Conservation (phyloP, 2,329 filamentous ascomycete genomes). For the Pseudogymnoascus sp. region DNA sequence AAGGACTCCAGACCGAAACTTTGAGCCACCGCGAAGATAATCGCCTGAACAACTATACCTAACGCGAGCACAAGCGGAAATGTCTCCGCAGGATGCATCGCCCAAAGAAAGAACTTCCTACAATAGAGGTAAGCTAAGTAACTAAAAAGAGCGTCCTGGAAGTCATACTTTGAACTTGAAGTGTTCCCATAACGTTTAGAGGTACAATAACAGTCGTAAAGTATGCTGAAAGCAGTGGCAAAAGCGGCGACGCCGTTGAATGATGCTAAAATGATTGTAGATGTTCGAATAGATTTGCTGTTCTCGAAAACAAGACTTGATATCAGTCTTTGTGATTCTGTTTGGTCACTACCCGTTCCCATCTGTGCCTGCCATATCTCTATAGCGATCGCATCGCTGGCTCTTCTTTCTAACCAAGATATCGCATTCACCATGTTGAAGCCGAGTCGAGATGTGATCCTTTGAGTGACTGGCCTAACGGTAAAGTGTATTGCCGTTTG, state of each 20-base stretch:
- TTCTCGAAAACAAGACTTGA: constrained; percentile 27
- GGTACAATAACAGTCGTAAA: constrained; percentile 41
- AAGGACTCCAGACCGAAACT: constrained; percentile 46
- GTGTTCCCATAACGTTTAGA: constrained; percentile 28
- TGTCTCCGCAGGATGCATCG: constrained; percentile 30
- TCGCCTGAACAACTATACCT: constrained; percentile 51
- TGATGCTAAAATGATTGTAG: constrained; percentile 52
- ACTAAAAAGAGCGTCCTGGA: not conserved
- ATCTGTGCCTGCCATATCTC: constrained; percentile 7
- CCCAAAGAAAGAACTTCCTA: constrained; percentile 28
- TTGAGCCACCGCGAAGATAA: constrained; percentile 51
- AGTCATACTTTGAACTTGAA: constrained; percentile 35
- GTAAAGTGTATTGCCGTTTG: not conserved
- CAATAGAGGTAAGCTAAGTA: not conserved
- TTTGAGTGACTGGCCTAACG: constrained; percentile 5
- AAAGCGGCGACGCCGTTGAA: constrained; percentile 56
- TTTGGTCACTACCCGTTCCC: not conserved
- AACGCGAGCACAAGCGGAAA: constrained; percentile 51
- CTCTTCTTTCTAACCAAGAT: not conserved
- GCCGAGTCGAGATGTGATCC: not conserved
- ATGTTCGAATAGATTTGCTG: constrained; percentile 51
- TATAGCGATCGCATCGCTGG: not conserved
- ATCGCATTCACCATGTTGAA: constrained; percentile 1
- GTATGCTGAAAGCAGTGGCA: constrained; percentile 48
- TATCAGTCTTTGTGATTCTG: constrained; percentile 18